Evolutionary conservation across 2,329 filamentous ascomycete species (phyloP).

Genomic region (Monosporascus sp.): DNA sequence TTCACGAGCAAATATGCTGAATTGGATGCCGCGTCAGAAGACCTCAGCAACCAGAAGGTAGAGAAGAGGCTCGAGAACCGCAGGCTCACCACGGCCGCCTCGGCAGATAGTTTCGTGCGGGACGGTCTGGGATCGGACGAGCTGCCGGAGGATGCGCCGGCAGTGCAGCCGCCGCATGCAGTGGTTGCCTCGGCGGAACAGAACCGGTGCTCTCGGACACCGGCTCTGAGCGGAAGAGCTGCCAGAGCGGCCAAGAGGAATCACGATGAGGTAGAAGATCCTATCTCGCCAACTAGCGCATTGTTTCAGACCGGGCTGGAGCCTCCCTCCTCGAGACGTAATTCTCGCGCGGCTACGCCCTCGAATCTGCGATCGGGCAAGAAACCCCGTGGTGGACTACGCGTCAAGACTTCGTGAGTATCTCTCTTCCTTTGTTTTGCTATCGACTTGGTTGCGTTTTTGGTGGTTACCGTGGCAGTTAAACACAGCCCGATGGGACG

Average conservation of each 20-base stretch:
- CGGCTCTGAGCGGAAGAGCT: conserved; percentile 24
- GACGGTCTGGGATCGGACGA: conserved; percentile 15
- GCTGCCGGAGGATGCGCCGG: conserved; percentile 14
- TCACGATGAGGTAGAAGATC: conserved; percentile 49
- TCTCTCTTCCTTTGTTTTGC: conserved; percentile 12
- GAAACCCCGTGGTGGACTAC: conserved; percentile 56
- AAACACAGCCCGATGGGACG: conserved; percentile 14
- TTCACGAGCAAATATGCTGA: conserved; percentile 23
- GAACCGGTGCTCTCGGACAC: conserved; percentile 22
- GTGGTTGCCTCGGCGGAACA: conserved; percentile 14
- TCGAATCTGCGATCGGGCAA: conserved; percentile 50
- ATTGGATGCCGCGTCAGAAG: conserved; percentile 10
- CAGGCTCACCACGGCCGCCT: conserved; percentile 16
- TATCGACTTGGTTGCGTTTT: conserved; percentile 6
- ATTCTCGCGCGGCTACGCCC: conserved; percentile 58
- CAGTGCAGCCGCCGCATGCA: conserved; percentile 17
- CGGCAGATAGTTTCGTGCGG: conserved; percentile 24
- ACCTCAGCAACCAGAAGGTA: conserved; percentile 18
- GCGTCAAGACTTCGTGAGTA: conserved; percentile 67
- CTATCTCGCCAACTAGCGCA: conserved; percentile 46
- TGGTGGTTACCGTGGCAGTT: conserved; percentile 19
- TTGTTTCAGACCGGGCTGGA: conserved; percentile 44
- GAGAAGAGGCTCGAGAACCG: conserved; percentile 19
- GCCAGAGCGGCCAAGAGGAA: conserved; percentile 41
- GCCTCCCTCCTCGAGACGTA: conserved; percentile 37